Base-by-base conservation (phyloP, 805 yeast species). In the Komagataella pastoris region DNA sequence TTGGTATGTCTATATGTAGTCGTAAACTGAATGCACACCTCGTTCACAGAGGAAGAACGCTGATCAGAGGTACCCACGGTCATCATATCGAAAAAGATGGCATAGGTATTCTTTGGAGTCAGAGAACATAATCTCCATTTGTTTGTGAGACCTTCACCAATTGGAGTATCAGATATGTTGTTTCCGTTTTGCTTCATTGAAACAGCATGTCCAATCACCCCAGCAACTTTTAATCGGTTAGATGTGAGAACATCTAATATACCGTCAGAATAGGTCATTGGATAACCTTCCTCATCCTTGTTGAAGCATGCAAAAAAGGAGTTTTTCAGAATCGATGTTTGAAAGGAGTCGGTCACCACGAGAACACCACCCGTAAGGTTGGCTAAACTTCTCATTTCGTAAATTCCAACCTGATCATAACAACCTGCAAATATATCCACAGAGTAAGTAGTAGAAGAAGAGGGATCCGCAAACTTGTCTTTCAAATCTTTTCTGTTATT, bases 1-100 rank as follows among this genome's bases (percentile, higher is more conserved):
- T 90, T 83, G n/a, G 97, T 77, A 69, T 93, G 98, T 71, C 93
- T 95, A 69, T 93, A 93, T 60, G 83, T 84, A 19, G 97, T 93
- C 57, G 88, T 77, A 69, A 84, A 91, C 70, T 93, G 99, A 46
- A 68, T 66, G 49, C 65, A 65, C 46, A 66, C 70, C 52, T 66
- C 71, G 24, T 64, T 65, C 46, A 65, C 71, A 18, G 64, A 62
- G 1, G 66, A 59, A 47, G 56, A 55, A 56, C 69, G 65, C 59
- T 71, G 77, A 45, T 74, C 76, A 52, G 69, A 67, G 46, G 73
- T 68, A 3, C 77, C 73, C 53, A 72, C 71, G 2, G 77, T 69
- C 58, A 73, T 75, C 61, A 90, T 83, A 63, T 93, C 99, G 61
- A 91, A 93, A 70, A 85, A 93, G 10, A 89, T 73, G 6, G 87